Evolutionary conservation across 2,329 filamentous ascomycete species (phyloP), one percentile per base, ranked within the genome.

Genomic region (Aspergillus aculeatinus): DNA sequence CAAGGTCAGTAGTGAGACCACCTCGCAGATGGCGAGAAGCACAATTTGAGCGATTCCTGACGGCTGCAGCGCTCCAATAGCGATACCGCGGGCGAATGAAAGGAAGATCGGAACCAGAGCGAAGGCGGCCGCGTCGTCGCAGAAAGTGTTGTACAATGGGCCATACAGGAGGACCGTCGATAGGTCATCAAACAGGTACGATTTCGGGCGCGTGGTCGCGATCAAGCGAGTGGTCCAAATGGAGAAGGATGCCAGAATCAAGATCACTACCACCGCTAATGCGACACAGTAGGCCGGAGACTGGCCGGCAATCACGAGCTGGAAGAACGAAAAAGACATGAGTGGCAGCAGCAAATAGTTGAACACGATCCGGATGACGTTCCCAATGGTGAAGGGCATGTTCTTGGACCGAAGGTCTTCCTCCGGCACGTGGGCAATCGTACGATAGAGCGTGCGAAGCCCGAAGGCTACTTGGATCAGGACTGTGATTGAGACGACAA

Each of bases 121-220:
- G 75, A 96, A 99, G 0, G 91, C 88, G 7, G 94, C 91, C 0
- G 92, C 92, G 73, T 94, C 90, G 74, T 99, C 95, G 25, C 91
- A 95, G 74, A 96, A 98, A 0, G 95, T 99, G 77, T 99, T 99
- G 77, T 99, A 99, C 7, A 99, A 81, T 5, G 95, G 92, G 0
- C 95, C 95, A 68, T 96, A 98, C 1, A 92, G 83, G 2, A 99
- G 82, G 9, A 98, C 87, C 0, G 92, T 97, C 6, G 92, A 87
- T 52, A 99, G 82, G 70, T 98, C 92, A 76, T 99, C 95, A 73
- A 97, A 99, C 10, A 99, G 82, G 66, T 92, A 89, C 1, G 92
- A 90, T 62, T 92, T 88, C 5, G 93, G 93, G 64, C 90, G 88
- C 0, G 91, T 95, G 25, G 82, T 86, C 59, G 89, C 87, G 68